These are phyloP conservation scores for Phalaenopsis aphrodite DNA, from an alignment of 106 monocot species.

Conservation along the genomic window DNA sequence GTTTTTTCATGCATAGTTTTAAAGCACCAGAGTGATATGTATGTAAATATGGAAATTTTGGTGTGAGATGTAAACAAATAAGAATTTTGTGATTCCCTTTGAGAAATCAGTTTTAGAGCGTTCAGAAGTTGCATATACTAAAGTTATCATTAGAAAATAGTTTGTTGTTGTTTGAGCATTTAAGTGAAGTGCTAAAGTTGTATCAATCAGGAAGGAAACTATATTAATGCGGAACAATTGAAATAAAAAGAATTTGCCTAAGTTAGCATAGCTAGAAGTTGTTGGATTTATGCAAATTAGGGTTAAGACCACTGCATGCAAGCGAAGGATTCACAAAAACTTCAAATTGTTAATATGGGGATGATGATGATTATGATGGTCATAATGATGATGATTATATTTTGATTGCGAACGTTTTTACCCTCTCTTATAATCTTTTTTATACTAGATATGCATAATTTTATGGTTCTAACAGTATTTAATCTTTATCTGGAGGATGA, in stretches of 20 bases:
- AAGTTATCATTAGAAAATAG: background rate
- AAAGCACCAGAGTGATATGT: no score
- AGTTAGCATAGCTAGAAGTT: background rate
- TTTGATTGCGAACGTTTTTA: background rate
- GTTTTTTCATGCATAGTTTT: no score
- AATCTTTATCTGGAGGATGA: background rate
- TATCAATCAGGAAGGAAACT: background rate
- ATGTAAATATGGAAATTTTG: no score
- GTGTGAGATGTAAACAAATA: no score
- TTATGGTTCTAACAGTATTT: background rate
- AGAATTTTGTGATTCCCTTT: no score
- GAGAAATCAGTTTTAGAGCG: background rate
- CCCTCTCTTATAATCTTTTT: background rate
- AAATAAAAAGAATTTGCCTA: background rate
- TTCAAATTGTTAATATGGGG: background rate
- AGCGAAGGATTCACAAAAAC: background rate
- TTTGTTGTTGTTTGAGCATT: background rate
- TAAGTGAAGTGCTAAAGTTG: background rate
- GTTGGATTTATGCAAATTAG: no score
- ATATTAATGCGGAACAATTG: background rate
- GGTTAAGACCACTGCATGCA: background rate
- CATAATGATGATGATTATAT: background rate
- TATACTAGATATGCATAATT: background rate
- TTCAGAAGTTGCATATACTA: background rate
- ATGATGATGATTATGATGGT: background rate